These are phyloP conservation scores for Houttuynia cordata DNA, from an alignment of 164 flowering plant genomes.

Conservation along the genomic window DNA sequence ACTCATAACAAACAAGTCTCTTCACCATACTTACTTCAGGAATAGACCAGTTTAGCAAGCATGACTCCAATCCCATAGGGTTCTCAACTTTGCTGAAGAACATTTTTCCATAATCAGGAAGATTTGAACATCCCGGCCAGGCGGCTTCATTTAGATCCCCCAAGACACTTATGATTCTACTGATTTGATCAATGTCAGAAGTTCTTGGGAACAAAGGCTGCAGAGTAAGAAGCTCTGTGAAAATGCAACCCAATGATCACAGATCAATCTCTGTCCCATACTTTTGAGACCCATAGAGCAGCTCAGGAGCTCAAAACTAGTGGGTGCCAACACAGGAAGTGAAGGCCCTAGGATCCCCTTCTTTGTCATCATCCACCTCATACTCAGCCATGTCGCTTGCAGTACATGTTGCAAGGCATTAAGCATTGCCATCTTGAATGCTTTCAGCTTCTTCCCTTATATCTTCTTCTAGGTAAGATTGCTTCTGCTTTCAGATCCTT, in stretches of 20 bases:
- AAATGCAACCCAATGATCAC: constrained; percentile 92
- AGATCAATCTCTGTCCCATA: constrained; percentile 79
- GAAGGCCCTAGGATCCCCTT: constrained; percentile 33
- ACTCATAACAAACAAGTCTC: constrained; percentile 45
- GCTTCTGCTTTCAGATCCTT: constrained; percentile 16
- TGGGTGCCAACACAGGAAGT: constrained; percentile 95
- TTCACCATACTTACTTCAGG: constrained; percentile 51
- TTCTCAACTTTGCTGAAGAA: constrained; percentile 51
- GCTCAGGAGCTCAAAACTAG: constrained; percentile 89
- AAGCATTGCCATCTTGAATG: constrained; percentile 46
- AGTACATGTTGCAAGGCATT: constrained; percentile 68
- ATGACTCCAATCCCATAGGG: constrained; percentile 46
- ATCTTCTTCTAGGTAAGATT: constrained; percentile 41
- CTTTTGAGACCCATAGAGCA: constrained; percentile 71
- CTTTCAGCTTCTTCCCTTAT: constrained; percentile 30
- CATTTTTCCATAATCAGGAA: constrained; percentile 67
- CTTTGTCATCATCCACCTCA: constrained; percentile 32
- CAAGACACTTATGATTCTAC: constrained; percentile 48
- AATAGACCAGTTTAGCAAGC: constrained; percentile 40
- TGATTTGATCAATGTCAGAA: constrained; percentile 91
- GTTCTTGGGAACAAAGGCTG: constrained; percentile 86
- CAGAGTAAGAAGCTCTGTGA: constrained; percentile 83
- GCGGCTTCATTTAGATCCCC: constrained; percentile 65
- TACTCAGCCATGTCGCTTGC: constrained; percentile 56
- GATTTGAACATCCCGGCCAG: constrained; percentile 61